Base-by-base conservation (phyloP, 805 yeast genomes). In the Diddensiella transvaalensis region DNA sequence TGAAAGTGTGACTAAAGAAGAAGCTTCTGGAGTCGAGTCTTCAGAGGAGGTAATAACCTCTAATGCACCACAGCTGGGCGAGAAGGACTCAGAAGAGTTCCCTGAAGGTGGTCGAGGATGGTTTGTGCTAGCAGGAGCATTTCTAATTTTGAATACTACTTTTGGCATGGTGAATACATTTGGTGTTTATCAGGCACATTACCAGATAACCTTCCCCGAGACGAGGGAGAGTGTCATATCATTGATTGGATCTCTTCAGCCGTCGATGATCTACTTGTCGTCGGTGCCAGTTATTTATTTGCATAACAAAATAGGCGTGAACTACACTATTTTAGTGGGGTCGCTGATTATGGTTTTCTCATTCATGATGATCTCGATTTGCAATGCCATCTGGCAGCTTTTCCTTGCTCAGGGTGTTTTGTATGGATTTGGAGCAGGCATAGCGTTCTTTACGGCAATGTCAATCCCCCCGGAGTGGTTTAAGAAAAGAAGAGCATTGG, bases 101-200 rank as follows among this genome's bases (percentile, higher is more conserved):
- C 74, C 74, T 5, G 81, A 79, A 38, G 73, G 76, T 5, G 76
- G 80, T 2, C 49, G 52, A 13, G 82, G 79, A 0, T 79, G 82
- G 82, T 57, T 75, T n/a, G 77, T 76, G 11, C 73, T 78, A 1
- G 35, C 71, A 2, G 78, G 76, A 17, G 69, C 71, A 0, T 72
- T 76, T 65, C 64, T 75, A 15, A 58, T 70, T 60, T 60, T 70
- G 71, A 58, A 74, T 56, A 61, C 76, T 49, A 75, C 82, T 0
- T 80, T 77, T 74, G 87, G 87, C 15, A 69, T 79, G 65, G 76
- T 77, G 48, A 77, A 80, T 36, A 69, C 78, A 2, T 81, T 68
- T 62, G 86, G 85, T 22, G 78, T 79, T 3, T 82, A 77, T 57
- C 75, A 80, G 46, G 67, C 73, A 32, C 77, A 74, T 58, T 81